Conservation (phyloP, 805 yeast genomes). For the Clavispora fructus region DNA sequence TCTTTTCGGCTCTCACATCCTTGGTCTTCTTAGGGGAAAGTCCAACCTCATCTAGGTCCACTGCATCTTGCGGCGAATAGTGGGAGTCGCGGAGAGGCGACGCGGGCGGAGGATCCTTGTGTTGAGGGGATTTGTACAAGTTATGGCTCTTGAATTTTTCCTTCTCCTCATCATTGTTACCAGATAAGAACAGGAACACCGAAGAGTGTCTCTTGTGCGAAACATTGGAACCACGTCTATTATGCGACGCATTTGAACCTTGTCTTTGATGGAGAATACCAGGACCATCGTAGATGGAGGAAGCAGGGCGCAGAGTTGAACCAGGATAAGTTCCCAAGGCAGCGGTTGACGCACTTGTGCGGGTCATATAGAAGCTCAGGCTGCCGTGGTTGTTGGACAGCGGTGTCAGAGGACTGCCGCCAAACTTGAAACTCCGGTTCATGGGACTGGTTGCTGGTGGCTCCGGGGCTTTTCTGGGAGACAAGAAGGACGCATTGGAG, state of each 20-base stretch:
- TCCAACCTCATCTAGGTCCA: slow-evolving; percentile 29
- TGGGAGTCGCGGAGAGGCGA: not conserved
- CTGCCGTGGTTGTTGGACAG: not conserved
- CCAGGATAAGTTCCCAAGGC: slow-evolving; percentile 7
- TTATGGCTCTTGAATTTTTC: slow-evolving; percentile 10
- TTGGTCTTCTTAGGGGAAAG: slow-evolving; percentile 34
- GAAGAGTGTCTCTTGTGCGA: slow-evolving; percentile 60
- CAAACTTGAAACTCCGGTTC: slow-evolving; percentile 28
- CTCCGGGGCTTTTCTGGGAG: slow-evolving; percentile 71
- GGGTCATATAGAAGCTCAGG: slow-evolving; percentile 16
- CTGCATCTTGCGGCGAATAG: slow-evolving; percentile 6
- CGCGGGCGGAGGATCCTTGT: not conserved
- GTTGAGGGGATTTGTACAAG: slow-evolving; percentile 1
- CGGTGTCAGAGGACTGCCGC: slow-evolving; percentile 17
- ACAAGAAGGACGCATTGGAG: slow-evolving; percentile 36
- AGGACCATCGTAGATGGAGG: slow-evolving; percentile 45
- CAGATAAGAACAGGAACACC: slow-evolving; percentile 46
- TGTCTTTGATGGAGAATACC: not conserved
- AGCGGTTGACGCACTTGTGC: slow-evolving; percentile 20
- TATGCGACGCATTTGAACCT: slow-evolving; percentile 26
- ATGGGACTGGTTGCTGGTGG: slow-evolving; percentile 47
- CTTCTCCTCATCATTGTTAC: slow-evolving; percentile 19
- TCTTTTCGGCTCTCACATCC: slow-evolving; percentile 34
- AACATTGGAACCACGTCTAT: slow-evolving; percentile 25
- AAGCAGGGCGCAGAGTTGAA: slow-evolving; percentile 37